Conservation (phyloP, 306 rosid genomes). For the Pyrus pyrifolia region DNA sequence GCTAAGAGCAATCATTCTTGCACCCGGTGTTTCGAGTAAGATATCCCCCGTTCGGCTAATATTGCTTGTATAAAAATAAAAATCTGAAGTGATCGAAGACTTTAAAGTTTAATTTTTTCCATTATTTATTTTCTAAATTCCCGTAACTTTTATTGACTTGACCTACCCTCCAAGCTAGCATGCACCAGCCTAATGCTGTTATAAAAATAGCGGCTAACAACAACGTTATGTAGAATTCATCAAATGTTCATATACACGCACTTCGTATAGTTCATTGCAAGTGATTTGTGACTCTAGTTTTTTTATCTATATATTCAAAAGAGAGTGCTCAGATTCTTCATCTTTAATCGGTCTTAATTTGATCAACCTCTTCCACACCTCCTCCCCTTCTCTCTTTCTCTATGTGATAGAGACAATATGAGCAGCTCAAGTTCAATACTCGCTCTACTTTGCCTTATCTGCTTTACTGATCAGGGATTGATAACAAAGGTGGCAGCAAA, state of each 20-base stretch:
- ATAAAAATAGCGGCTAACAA: neutral
- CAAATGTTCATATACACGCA: neutral
- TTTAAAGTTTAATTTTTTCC: neutral
- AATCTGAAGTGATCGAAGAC: neutral
- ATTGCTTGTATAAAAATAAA: too few relatives aligned
- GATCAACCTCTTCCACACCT: neutral
- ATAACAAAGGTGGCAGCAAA: neutral
- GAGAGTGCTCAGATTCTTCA: neutral
- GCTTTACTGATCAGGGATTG: constrained; percentile 6
- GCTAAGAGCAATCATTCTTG: too few relatives aligned
- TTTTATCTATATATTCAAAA: neutral
- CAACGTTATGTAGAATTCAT: neutral
- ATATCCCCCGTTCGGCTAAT: too few relatives aligned
- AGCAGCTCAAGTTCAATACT: neutral
- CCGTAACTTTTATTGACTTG: neutral
- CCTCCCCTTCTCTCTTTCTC: neutral
- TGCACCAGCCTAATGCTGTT: neutral
- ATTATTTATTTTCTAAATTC: neutral
- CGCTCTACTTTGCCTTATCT: neutral
- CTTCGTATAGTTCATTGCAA: neutral
- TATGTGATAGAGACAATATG: neutral
- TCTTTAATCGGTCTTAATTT: neutral
- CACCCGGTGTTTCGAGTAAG: too few relatives aligned
- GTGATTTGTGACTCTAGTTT: neutral
- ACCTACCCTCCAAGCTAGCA: neutral